These are phyloP conservation scores for Raffaelea deltoideospora DNA, from an alignment of 2,329 filamentous ascomycete species.

Conservation along the genomic window DNA sequence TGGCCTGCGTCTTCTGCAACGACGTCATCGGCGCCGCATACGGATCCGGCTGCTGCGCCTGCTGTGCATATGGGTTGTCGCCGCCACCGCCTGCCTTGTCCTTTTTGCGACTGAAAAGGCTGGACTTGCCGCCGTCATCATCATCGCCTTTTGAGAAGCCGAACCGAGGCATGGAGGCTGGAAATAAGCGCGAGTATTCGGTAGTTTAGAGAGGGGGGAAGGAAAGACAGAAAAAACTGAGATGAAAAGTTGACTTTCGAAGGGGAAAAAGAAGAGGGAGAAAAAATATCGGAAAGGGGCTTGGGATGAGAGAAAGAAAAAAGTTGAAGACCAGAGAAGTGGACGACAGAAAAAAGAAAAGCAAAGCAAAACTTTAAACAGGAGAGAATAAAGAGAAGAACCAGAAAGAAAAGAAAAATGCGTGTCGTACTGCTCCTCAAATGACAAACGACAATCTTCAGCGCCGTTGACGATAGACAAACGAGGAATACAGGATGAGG, in stretches of 20 bases:
- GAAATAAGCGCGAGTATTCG: neutral
- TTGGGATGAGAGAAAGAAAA: neutral
- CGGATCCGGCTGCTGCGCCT: constrained; percentile 28
- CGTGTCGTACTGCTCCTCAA: no score
- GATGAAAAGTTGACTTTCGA: neutral
- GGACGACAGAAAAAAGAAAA: neutral
- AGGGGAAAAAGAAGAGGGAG: neutral
- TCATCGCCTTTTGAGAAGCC: constrained; percentile 35
- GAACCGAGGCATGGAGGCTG: constrained; percentile 39
- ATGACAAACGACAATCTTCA: no score
- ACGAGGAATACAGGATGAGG: no score
- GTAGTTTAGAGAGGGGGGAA: neutral
- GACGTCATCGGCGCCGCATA: constrained; percentile 33
- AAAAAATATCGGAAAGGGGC: no score
- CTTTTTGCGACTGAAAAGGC: constrained; percentile 41
- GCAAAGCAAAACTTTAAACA: no score
- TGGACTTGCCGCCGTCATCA: constrained; percentile 29
- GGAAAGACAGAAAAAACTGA: no score
- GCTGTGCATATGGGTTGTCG: constrained; percentile 45
- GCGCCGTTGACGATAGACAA: no score
- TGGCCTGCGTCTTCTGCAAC: constrained; percentile 23
- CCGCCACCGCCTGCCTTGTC: constrained; percentile 15
- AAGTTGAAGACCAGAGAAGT: neutral
- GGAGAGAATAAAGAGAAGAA: neutral
- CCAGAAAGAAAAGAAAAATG: no score